Base-by-base conservation (phyloP, 2,329 filamentous ascomycete species). In the Pseudocercospora crystallina region DNA sequence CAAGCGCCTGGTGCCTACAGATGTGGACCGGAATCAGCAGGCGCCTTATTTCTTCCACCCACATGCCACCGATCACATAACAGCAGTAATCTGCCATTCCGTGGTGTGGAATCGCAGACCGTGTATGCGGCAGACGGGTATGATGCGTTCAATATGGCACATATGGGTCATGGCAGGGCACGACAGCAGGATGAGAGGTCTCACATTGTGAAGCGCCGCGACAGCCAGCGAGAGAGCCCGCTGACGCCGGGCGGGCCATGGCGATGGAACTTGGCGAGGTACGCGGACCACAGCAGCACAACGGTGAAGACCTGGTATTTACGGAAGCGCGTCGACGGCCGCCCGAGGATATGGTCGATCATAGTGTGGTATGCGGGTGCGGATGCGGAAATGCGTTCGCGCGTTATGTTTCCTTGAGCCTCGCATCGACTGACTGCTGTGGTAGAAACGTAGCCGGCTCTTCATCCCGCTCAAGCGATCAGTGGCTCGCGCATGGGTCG, bases 211-310 rank as follows among this genome's bases (percentile, higher is more conserved):
- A 96, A 77, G 51, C 81, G 80, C 43, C 76, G 80, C 5, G 85
- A 85, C 43, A 94, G 79, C 46, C 85, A 73, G 50, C 80, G 79
- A 1, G 92, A 97, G 51, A 96, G 65, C 39, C 78, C 74, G 50
- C 87, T 83, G 41, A 90, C 68, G 39, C 84, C 70, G 0, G 89
- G 89, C 29, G 92, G 94, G 30, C 94, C 94, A 81, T 99, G 87
- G 62, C 83, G 85, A 69, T 91, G 78, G 58, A 90, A 91, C 87
- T 81, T 84, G 65, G 86, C 80, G 26, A 96, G 76, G 69, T 96
- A 96, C 40, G 86, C 73, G 5, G 87, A 87, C 94, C 94, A 99
- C 67, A 97, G 94, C 0, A 88, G 84, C 48, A 97, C 80, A 11
- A 97, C 94, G 15, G 87, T 86, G 60, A 97, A 81, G 61, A 99